These are phyloP conservation scores for Zymoseptoria crescenta DNA, from an alignment of 2,329 filamentous ascomycete genomes.

Conservation along the genomic window DNA sequence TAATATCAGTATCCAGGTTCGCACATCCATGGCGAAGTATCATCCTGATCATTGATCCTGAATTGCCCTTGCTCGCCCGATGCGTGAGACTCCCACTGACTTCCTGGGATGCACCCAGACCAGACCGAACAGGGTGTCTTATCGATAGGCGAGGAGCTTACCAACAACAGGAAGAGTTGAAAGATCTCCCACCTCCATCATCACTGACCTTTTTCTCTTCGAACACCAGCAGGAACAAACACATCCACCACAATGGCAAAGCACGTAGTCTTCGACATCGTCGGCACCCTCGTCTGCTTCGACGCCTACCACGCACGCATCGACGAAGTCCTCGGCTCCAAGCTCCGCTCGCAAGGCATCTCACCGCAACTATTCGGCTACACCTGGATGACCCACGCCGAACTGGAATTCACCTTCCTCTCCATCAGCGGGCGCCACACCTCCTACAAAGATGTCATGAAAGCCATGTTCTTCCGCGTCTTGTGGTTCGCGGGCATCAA, in stretches of 20 bases:
- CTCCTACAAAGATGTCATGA: constrained; percentile 38
- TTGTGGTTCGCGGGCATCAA: constrained; percentile 39
- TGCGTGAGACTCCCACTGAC: background rate
- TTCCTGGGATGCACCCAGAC: background rate
- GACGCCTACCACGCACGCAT: constrained; percentile 38
- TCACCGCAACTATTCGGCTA: constrained; percentile 39
- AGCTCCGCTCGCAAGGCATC: constrained; percentile 34
- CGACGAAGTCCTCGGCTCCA: constrained; percentile 35
- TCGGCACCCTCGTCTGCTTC: constrained; percentile 46
- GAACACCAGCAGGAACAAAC: background rate
- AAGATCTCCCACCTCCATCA: background rate
- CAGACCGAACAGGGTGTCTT: background rate
- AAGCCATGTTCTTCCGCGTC: constrained; percentile 43
- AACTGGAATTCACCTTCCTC: constrained; percentile 46
- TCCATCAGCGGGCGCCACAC: constrained; percentile 39
- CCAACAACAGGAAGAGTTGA: background rate
- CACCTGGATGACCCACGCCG: constrained; percentile 41
- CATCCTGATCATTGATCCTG: background rate
- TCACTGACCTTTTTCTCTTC: background rate
- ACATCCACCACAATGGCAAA: constrained; percentile 11
- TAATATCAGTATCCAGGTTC: too few relatives aligned
- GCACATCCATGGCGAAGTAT: too few relatives aligned
- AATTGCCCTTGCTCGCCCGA: background rate
- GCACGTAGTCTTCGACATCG: constrained; percentile 36
- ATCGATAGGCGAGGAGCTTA: background rate